Evolutionary conservation across 164 flowering plant genomes (phyloP), one percentile per base, ranked within the genome.

Genomic region (Cinnamomum micranthum): DNA sequence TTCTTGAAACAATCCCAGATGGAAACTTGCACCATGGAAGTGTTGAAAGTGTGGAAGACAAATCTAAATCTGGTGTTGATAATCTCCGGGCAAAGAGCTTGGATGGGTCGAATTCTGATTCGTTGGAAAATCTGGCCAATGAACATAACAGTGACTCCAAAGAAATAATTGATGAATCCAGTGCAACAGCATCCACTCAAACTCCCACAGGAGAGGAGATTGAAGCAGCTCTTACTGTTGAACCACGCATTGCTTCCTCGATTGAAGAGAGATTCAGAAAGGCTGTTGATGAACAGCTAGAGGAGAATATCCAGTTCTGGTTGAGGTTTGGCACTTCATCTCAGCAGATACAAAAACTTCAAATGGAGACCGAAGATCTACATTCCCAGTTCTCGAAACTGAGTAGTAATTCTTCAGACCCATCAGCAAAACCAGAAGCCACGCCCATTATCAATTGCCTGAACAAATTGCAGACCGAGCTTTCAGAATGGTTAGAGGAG

Each of bases 231-330:
- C 71, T 41, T 33, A 70, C 60, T 17, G 69, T 71, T 28, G 77
- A 77, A 65, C 64, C 71, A 24, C 75, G 33, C 10, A 4, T 76
- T 41, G 60, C 76, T 62, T 76, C 83, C 20, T 20, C 81, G 22
- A 76, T 81, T 2, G 91, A 88, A 81, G 89, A 84, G 27, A 91
- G 84, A 28, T 71, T 91, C 81, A 80, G 92, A 12, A 63, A 77
- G 14, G 84, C 81, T 50, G 85, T 90, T 41, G 91, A 90, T 70
- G 86, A 75, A 4, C 73, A 87, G 24, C 84, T 92, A 50, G 97
- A 88, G 80, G 93, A 87, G 60, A 89, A 92, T 68, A 78, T 90
- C n/a, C 89, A 89, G 68, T 89, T 88, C 75, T 90, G 93, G 93
- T 74, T 90, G 79, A 87, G 94, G 75, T 90, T 90, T 72, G 88